Evolutionary conservation across 345 rosid species (phyloP), one percentile per base, ranked within the genome.

Genomic region (Aegle marmelos): DNA sequence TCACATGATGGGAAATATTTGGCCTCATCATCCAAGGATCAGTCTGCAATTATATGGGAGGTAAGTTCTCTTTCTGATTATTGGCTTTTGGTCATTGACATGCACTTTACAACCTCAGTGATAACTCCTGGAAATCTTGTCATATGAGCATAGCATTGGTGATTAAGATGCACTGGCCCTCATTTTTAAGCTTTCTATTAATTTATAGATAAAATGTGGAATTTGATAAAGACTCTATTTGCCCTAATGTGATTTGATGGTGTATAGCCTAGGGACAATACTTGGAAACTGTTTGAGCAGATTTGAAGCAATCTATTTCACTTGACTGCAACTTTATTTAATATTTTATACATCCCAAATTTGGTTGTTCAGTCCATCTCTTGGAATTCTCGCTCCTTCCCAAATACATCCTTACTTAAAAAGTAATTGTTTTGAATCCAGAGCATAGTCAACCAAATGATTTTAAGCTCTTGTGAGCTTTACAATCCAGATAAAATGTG

Each of bases 11-110:
- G 95, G 57, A 87, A 86, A 78, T 91, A 88, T 83, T 80, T 91
- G 73, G 95, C 93, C 59, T 91, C 95, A 48, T 82, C 95, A 27
- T 91, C 95, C 31, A 89, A 80, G 74, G 95, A 91, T 84, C 86
- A 73, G 34, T 83, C 85, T 2, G 88, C 91, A 57, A 82, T 88
- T 74, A 84, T 91, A 81, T 91, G 95, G 95, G 93, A 89, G 93
- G 95, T 91, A 87, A 50, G 39, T 4, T 65, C 37, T 71, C 59
- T 74, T 30, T 60, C 17, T 24, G 17, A 58, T 73, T 41, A 41
- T 57, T 50, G 65, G 24, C 64, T 68, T 25, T 34, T 37, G 6
- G 58, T 58, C 61, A 30, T 41, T 13, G 65, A 24, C 36, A 25
- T 54, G 60, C 39, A 50, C 73, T 28, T 10, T 50, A 50, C 73